These are phyloP conservation scores for Lecanicillium sp. DNA, from an alignment of 2,329 filamentous ascomycete genomes.

Conservation along the genomic window DNA sequence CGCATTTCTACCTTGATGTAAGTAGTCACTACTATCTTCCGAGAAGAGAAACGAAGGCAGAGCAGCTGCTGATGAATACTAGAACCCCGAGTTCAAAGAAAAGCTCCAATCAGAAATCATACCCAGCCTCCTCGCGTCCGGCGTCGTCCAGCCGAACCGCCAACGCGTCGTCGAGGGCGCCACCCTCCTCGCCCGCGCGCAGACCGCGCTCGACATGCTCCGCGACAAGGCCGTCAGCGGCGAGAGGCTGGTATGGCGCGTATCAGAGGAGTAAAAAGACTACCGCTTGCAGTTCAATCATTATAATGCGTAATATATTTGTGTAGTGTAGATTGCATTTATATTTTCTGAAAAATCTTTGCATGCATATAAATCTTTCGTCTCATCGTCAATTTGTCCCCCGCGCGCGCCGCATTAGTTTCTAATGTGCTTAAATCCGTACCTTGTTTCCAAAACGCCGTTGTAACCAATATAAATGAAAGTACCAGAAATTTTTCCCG, in stretches of 20 bases:
- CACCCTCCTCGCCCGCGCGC: constrained; percentile 32
- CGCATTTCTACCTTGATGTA: constrained; percentile 28
- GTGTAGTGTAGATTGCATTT: too few relatives aligned
- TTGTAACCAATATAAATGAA: too few relatives aligned
- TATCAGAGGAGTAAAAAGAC: constrained; percentile 16
- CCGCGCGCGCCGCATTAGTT: too few relatives aligned
- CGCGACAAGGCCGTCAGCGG: constrained; percentile 33
- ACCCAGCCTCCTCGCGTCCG: constrained; percentile 37
- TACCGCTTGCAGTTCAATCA: too few relatives aligned
- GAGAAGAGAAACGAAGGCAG: neutral
- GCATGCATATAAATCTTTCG: too few relatives aligned
- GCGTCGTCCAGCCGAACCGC: constrained; percentile 35
- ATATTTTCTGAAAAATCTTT: too few relatives aligned
- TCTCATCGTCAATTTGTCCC: too few relatives aligned
- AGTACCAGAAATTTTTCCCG: too few relatives aligned
- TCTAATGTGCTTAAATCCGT: too few relatives aligned
- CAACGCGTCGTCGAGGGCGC: constrained; percentile 36
- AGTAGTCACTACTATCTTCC: constrained; percentile 2
- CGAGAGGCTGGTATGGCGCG: constrained; percentile 35
- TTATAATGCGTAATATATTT: too few relatives aligned
- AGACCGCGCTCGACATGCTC: constrained; percentile 31
- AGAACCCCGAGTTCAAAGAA: constrained; percentile 52
- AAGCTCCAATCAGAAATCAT: constrained; percentile 51
- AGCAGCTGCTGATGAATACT: neutral
- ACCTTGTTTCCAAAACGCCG: too few relatives aligned